Percentiles rank a stretch among this genome's conserved stretches.
Evolutionary conservation across 805 yeast genomes (phyloP).

Genomic region (Candida orba): DNA sequence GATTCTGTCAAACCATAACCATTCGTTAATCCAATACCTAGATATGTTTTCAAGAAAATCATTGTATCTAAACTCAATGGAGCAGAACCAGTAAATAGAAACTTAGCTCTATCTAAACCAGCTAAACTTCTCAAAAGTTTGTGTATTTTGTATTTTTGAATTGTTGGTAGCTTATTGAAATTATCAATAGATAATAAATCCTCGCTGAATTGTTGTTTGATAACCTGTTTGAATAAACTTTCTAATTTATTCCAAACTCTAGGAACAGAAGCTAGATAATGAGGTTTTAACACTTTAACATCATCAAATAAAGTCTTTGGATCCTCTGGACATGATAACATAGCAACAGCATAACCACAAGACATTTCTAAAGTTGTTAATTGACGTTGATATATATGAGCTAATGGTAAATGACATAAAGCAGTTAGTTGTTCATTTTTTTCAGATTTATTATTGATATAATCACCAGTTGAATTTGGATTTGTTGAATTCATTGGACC

Average conservation of each 20-base stretch:
- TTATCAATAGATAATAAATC: not conserved
- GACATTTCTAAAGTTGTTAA: slow-evolving; percentile 32
- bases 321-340: slow-evolving; percentile 39
- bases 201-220: slow-evolving; percentile 3
- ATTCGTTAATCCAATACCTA: slow-evolving; percentile 39
- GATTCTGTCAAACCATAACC: slow-evolving; percentile 73
- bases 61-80: slow-evolving; percentile 59
- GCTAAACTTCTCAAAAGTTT: slow-evolving; percentile 34
- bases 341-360: slow-evolving; percentile 32
- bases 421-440: slow-evolving; percentile 25
- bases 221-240: slow-evolving; percentile 38
- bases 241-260: slow-evolving; percentile 55
- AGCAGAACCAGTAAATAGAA: slow-evolving; percentile 52
- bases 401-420: slow-evolving; percentile 43
- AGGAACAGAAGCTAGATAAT: slow-evolving; percentile 48
- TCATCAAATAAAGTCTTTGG: slow-evolving; percentile 52
- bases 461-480: slow-evolving; percentile 9
- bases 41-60: slow-evolving; percentile 47
- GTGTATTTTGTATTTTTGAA: slow-evolving; percentile 19
- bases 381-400: slow-evolving; percentile 49
- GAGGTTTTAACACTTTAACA: slow-evolving; percentile 44
- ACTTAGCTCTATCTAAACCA: slow-evolving; percentile 37
- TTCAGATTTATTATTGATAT: slow-evolving; percentile 16
- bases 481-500: slow-evolving; percentile 15
- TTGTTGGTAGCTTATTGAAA: not conserved